Evolutionary conservation across 768 basidiomycete genomes (phyloP), one percentile per base, ranked within the genome.

Genomic region (Trametes cingulata): DNA sequence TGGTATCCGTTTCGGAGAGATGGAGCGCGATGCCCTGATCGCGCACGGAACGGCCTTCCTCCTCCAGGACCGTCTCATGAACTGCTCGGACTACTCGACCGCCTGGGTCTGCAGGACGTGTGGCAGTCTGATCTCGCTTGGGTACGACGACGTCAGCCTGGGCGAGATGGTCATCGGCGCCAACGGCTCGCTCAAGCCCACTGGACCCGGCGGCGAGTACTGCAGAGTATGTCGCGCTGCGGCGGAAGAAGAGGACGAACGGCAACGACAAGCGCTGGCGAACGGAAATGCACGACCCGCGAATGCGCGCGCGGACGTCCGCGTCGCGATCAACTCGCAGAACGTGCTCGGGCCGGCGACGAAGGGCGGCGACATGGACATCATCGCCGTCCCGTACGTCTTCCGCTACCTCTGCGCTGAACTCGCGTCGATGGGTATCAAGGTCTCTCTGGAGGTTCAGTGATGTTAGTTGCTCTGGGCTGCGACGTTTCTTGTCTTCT

Each of bases 1-100:
- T 68, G 97, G 97, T 69, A 99, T 99, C 70, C 95, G 97, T 56
- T 98, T 99, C 72, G 97, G 97, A 68, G 97, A 99, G 78, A 99
- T 99, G 97, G 97, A 99, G 75, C 91, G 97, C 53, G 97, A 99
- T 72, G 97, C 97, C 12, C 83, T 99, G 52, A 95, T 99, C 66
- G 97, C 97, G 3, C 97, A 99, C 74, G 97, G 97, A 45, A 97
- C 97, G 14, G 95, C 95, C 1, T 99, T 97, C 87, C 82, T 99
- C 40, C 85, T 99, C 22, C 97, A 99, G 79, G 97, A 99, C 76
- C 83, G 97, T 58, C 77, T 99, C 71, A 98, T 99, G 97, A 99
- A 99, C 76, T 99, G 97, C 72, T 98, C 96, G 25, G 97, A 99
- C 75, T 99, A 98, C 75, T 98, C 97, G 25, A 98, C 95, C 0